phyloP scores from a whole-genome alignment of 108 stramenopile genomes.

The Cyclotella choctawhatcheeana region DNA sequence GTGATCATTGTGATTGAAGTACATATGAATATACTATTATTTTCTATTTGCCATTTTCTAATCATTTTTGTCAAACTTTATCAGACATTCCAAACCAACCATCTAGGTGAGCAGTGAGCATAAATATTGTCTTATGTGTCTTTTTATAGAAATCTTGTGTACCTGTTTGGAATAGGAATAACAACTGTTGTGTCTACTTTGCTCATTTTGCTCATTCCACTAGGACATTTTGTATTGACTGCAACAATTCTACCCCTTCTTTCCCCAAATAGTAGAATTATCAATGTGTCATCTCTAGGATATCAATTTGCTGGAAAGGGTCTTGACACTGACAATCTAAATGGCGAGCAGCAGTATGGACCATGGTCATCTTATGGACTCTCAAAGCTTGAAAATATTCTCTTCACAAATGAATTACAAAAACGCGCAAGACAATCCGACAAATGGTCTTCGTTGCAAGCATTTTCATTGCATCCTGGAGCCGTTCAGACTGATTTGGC shows the following conservation, averaged over 20 bases:
- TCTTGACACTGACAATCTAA: constrained; percentile 54
- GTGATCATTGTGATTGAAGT: neutral
- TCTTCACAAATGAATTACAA: constrained; percentile 72
- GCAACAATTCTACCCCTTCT: constrained; percentile 51
- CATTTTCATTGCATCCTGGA: constrained; percentile 63
- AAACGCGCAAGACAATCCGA: constrained; percentile 35
- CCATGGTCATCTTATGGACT: constrained; percentile 59
- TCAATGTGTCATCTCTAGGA: constrained; percentile 66
- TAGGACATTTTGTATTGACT: constrained; percentile 76
- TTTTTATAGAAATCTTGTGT: no score
- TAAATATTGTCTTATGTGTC: no score
- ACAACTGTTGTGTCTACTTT: neutral
- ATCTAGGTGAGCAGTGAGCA: no score
- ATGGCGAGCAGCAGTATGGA: constrained; percentile 57
- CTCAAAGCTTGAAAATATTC: constrained; percentile 70
- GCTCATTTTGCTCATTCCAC: neutral
- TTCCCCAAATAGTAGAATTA: constrained; percentile 43
- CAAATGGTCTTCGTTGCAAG: constrained; percentile 20
- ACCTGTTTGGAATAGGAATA: no score
- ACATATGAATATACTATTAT: neutral
- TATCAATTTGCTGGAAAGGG: constrained; percentile 49
- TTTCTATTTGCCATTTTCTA: neutral
- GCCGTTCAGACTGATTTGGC: constrained; percentile 64
- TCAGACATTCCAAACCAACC: constrained; percentile 71
- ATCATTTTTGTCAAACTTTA: neutral